These are phyloP conservation scores for Tephrocybe sp. DNA, from an alignment of 768 basidiomycete species.

Conservation along the genomic window DNA sequence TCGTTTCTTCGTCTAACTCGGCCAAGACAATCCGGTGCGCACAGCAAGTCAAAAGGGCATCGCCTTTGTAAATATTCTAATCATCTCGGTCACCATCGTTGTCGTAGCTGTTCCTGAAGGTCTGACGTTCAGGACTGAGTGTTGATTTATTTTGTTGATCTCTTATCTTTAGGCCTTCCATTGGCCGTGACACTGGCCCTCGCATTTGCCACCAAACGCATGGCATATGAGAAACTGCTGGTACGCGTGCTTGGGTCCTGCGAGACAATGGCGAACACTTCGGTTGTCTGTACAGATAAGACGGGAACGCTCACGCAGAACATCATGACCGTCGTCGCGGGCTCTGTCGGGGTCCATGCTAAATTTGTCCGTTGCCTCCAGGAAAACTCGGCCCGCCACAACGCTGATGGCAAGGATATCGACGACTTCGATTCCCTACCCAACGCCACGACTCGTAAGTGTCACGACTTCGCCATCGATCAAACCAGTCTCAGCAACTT, in stretches of 20 bases:
- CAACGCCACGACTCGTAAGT: too few relatives aligned
- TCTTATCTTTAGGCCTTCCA: conserved; percentile 64
- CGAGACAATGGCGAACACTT: conserved; percentile 98
- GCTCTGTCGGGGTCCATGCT: conserved; percentile 89
- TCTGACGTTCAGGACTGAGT: conserved; percentile 14
- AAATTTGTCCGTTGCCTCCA: conserved; percentile 86
- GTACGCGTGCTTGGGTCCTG: conserved; percentile 96
- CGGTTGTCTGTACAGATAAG: conserved; percentile 94
- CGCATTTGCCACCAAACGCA: conserved; percentile 97
- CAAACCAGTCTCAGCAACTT: conserved; percentile 64
- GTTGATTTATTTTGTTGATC: neutral
- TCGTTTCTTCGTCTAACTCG: conserved; percentile 90
- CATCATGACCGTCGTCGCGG: conserved; percentile 94
- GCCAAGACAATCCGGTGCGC: conserved; percentile 53
- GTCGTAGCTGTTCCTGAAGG: conserved; percentile 52
- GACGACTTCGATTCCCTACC: too few relatives aligned
- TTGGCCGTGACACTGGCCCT: conserved; percentile 95
- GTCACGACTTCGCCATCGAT: conserved; percentile 85
- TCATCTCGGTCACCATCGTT: conserved; percentile 86
- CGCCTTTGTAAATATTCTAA: conserved; percentile 88
- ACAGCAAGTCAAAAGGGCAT: conserved; percentile 83
- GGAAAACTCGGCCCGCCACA: conserved; percentile 69
- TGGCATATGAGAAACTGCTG: conserved; percentile 92
- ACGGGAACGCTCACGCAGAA: conserved; percentile 97
- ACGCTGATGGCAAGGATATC: conserved; percentile 63